Evolutionary conservation across 1,284 basidiomycete genomes (phyloP), one percentile per base, ranked within the genome.

Genomic region (Chondrostereum purpureum): DNA sequence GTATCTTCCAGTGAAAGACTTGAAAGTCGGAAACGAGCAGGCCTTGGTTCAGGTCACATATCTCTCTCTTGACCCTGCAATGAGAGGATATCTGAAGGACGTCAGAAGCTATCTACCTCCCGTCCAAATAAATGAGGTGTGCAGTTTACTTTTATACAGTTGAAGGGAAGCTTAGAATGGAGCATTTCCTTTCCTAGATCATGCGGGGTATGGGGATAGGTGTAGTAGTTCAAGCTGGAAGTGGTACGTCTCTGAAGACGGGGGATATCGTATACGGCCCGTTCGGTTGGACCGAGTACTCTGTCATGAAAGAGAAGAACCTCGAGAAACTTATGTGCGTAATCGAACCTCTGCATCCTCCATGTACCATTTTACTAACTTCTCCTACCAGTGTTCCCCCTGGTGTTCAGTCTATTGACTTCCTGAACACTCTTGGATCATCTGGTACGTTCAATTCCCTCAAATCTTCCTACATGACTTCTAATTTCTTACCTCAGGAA

Each of bases 71-170:
- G 90, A 92, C 57, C 88, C 90, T 23, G 87, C 88, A 1, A 92
- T 92, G 88, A 77, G 91, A 24, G 83, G 80, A 8, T 94, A 85
- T 75, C 58, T 95, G 43, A 77, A 75, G 43, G 86, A 91, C 58
- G 60, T 57, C 14, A 73, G 85, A 42, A 82, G 76, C 58, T 88
- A 87, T 54, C 39, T 83, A 16, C 75, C 74, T 14, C 84, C 82
- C 3, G 89, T 94, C 8, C 67, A 89, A 63, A 84, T 94, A 50
- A 88, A 88, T 18, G 88, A 83, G 61, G 80, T 81, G 45, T 40
- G 58, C 55, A 33, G 10, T 43, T 18, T 44, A n/a, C 23, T 10
- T 5, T 13, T 37, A 4, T 34, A 48, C 45, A 41, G 43, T 42
- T 23, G 43, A 13, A 46, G 17, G 14, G 16, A 20, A 6, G 12